These are phyloP conservation scores for Pulveroboletus sp. DNA, from an alignment of 768 basidiomycete genomes.

Conservation along the genomic window DNA sequence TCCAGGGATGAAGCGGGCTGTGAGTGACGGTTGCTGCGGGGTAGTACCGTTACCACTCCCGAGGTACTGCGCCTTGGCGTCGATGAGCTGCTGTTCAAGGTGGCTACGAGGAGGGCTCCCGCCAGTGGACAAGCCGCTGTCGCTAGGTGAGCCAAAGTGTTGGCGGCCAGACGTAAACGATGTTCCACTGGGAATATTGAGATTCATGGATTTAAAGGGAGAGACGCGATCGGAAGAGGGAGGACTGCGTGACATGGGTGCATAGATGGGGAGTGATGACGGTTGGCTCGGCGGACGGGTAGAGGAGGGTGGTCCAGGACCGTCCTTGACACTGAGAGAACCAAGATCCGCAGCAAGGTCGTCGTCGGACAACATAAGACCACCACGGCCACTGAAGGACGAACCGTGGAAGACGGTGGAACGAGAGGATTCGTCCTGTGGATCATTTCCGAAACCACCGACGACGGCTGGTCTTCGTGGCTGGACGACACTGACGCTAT, in stretches of 20 bases:
- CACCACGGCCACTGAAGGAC: constrained; percentile 46
- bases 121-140: constrained; percentile 48
- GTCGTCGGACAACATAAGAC: constrained; percentile 70
- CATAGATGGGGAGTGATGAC: constrained; percentile 72
- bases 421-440: constrained; percentile 36
- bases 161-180: constrained; percentile 42
- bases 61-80: constrained; percentile 37
- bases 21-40: constrained; percentile 35
- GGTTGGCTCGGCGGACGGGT: constrained; percentile 61
- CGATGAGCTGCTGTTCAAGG: constrained; percentile 44
- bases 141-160: constrained; percentile 54
- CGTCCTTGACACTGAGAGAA: constrained; percentile 46
- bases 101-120: constrained; percentile 47
- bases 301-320: constrained; percentile 36
- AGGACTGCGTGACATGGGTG: constrained; percentile 61
- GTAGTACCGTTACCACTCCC: constrained; percentile 15
- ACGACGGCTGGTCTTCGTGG: constrained; percentile 61
- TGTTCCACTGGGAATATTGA: constrained; percentile 48
- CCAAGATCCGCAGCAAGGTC: constrained; percentile 73
- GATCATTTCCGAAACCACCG: constrained; percentile 51
- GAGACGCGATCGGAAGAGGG: constrained; percentile 47
- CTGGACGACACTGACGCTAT: constrained; percentile 81
- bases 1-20: constrained; percentile 59
- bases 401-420: constrained; percentile 31
- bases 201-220: constrained; percentile 59